These are phyloP conservation scores for Exutisphaerella laricina DNA, from an alignment of 2,329 filamentous ascomycete genomes.

Conservation along the genomic window DNA sequence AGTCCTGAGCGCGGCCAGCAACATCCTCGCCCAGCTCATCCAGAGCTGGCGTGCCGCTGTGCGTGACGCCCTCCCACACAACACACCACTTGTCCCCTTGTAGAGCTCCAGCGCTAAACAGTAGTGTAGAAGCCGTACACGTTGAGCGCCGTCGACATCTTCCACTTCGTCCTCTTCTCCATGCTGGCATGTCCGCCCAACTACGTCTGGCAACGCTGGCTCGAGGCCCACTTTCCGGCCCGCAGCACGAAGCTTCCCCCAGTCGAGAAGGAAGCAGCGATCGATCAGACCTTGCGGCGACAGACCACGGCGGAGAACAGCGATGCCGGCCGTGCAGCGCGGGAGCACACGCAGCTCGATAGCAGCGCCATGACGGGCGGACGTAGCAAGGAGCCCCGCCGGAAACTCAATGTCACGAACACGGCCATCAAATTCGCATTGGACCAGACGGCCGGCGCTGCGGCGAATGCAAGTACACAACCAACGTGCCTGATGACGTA, in stretches of 20 bases:
- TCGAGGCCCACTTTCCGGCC: conserved; percentile 70
- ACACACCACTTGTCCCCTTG: no score
- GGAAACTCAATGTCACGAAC: conserved; percentile 52
- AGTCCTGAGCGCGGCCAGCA: conserved; percentile 61
- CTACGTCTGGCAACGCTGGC: conserved; percentile 75
- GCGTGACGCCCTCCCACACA: conserved; percentile 25
- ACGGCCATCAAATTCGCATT: conserved; percentile 61
- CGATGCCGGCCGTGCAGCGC: conserved; percentile 7
- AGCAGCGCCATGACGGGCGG: conserved; percentile 1
- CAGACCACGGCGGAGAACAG: conserved; percentile 17
- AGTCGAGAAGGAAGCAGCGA: conserved; percentile 30
- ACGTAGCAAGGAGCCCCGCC: conserved; percentile 13
- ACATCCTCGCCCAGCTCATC: conserved; percentile 67
- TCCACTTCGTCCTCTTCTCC: conserved; percentile 68
- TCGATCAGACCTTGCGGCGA: conserved; percentile 28
- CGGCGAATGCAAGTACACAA: conserved; percentile 46
- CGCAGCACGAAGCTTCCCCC: conserved; percentile 39
- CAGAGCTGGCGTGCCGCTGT: conserved; percentile 57
- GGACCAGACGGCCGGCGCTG: conserved; percentile 63
- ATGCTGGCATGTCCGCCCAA: conserved; percentile 73
- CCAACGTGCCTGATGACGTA: background rate
- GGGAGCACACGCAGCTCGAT: background rate
- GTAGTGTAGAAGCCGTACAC: conserved; percentile 39
- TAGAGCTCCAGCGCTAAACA: no score
- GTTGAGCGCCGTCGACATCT: conserved; percentile 61